Base-by-base conservation (phyloP, 2,329 filamentous ascomycete species). In the Xylariaceae sp. region DNA sequence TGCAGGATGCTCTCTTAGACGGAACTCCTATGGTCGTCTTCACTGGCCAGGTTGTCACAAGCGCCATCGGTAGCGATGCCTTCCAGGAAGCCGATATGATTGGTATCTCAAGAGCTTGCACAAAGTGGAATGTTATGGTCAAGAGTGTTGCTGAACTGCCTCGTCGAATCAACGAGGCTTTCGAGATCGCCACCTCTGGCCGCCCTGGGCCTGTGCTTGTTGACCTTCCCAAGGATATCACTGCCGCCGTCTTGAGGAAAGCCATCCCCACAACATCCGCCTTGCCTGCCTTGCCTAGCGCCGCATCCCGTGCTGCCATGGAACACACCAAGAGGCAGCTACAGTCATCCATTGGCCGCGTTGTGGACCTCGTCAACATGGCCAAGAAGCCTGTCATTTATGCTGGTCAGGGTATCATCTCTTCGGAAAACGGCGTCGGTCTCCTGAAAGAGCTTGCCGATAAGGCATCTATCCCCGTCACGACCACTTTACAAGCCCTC, bases 41-140 rank as follows among this genome's bases (percentile, higher is more conserved):
- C 76, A 87, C 82, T 60, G 94, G 94, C 45, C 94, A 99, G 82
- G 94, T 99, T 55, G 80, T 84, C 7, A 97, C 93, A 34, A 84
- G 81, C 43, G 88, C 90, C 49, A 97, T 97, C 71, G 94, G 94
- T 56, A 95, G 89, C 57, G 93, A 97, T 70, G 90, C 91, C 51
- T 97, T 97, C 81, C 94, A 99, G 71, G 94, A 97, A 74, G 92
- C 91, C 53, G 94, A 99, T 68, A 86, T 96, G 34, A 79, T 97
- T 54, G 93, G 93, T 62, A 97, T 99, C 71, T 96, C 90, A 33
- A 83, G 93, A 66, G 86, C 92, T 17, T 97, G 92, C 80, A 97
- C 92, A 62, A 97, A 97, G 78, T 99, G 94, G 94, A 97, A 97
- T 65, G 90, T 96, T 55, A 95, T 97, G 91, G 90, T 97, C 45